Conservation (phyloP, 2,329 filamentous ascomycete species). For the Sporothrix schenckii region DNA sequence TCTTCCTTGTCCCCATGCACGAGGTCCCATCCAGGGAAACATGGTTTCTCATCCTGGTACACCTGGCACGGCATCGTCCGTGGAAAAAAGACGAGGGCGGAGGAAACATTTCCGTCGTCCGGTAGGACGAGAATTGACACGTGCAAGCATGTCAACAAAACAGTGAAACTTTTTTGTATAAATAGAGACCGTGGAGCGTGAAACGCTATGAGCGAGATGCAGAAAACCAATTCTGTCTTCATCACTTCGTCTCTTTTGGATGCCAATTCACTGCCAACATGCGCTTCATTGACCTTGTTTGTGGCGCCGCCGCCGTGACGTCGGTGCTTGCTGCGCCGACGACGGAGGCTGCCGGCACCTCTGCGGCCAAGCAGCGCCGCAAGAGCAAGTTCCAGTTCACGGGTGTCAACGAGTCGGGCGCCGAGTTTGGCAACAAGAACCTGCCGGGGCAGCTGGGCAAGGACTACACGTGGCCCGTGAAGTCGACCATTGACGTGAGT, state of each 20-base stretch:
- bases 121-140: neutral
- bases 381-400: slow-evolving; percentile 45
- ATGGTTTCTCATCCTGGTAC: neutral
- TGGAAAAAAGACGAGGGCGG: slow-evolving; percentile 27
- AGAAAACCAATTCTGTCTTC: neutral
- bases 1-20: neutral
- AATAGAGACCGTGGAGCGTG: neutral
- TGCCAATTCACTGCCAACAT: slow-evolving; percentile 36
- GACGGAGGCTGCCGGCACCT: slow-evolving; percentile 37
- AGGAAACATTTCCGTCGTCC: slow-evolving; percentile 24
- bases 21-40: neutral
- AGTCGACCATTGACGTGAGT: slow-evolving; percentile 47
- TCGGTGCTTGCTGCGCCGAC: slow-evolving; percentile 42
- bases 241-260: neutral
- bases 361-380: slow-evolving; percentile 42
- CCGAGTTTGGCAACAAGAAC: slow-evolving; percentile 62
- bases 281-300: slow-evolving; percentile 43
- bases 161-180: neutral
- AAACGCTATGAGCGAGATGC: neutral
- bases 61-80: neutral
- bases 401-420: slow-evolving; percentile 55
- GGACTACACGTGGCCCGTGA: slow-evolving; percentile 64
- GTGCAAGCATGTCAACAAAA: slow-evolving; percentile 6
- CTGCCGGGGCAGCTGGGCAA: slow-evolving; percentile 60
- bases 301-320: slow-evolving; percentile 40